Base-by-base conservation (phyloP, 192 early-diverging fungal genomes). In the Pilobolus umbonatus region DNA sequence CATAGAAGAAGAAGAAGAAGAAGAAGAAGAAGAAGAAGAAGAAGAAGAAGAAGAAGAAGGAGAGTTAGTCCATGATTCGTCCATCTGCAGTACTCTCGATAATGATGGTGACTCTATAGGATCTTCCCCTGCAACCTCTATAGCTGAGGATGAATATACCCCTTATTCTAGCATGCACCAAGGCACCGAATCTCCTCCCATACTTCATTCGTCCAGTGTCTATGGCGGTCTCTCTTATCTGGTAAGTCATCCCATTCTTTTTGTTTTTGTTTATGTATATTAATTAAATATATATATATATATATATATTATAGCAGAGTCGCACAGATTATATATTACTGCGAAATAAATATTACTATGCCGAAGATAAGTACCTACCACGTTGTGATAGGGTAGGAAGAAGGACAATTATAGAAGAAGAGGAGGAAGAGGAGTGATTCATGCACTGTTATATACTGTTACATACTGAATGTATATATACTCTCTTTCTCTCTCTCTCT, bases 361-460 rank as follows among this genome's bases (percentile, higher is more conserved):
- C 8, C 10, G 52, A 54, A n/a, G 15, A 42, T 17, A 42, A 17
- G 15, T 38, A 54, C 24, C 35, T 38, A 10, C 25, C 54, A 15
- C n/a, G 26, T 36, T 19, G 51, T 22, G 21, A 30, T 31, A 36
- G 61, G 28, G n/a, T 69, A 47, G 67, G 43, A 11, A 51, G 40
- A 11, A 63, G 58, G 46, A 56, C 57, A 36, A 64, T 69, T 55
- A 47, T 64, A 12, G 67, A 69, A 60, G 67, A 69, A 58, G 67
- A 69, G 19, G 67, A 69, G n/a, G 67, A 60, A 52, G 67, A 69
- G 12, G 61, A 64, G 53, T 39, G 47, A 57, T 36, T 44, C 2
- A 14, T 19, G 7, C 29, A 21, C 26, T 42, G 10, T 42, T 42
- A 14, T 8, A 30, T 57, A 49, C 26, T 29, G 29, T 49, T n/a